Base-by-base conservation (phyloP, 305 asterid species). In the Salvia sclarea region DNA sequence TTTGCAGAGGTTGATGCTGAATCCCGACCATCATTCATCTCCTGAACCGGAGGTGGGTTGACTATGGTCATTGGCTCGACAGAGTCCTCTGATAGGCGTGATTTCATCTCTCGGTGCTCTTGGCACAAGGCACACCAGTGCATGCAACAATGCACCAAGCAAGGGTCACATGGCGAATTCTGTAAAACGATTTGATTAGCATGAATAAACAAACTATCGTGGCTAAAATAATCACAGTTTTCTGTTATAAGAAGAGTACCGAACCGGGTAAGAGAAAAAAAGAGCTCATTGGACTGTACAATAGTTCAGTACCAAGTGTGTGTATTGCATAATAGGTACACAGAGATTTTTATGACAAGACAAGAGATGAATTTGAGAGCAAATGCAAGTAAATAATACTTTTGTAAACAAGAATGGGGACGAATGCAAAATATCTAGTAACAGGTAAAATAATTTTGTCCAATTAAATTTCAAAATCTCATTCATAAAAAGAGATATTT, bases 41-140 rank as follows among this genome's bases (percentile, higher is more conserved):
- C 91, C 77, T 93, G 98, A 59, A 87, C 83, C 0, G 91, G 97
- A 59, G 98, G 98, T 28, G 98, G 95, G 61, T 93, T 87, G 50
- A 93, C 95, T 4, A 93, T 74, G 13, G 98, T 88, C 97, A 88
- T 88, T 20, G 91, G 96, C 85, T 66, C 69, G 18, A 66, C 78
- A 25, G 75, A 30, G 40, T 87, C 94, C 5, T 90, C 96, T 11
- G 95, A 82, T 11, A 93, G 78, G 38, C 90, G 97, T 21, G 77
- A 81, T 75, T 85, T 88, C 96, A 88, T 86, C 82, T 93, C 98
- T 76, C 98, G 72, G 78, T 90, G 97, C 83, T 93, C 98, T 77
- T 93, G 98, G 82, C 98, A 93, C 84, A 93, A 63, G 20, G 98
- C 98, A 70, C 98, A 90, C 92, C 96, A 90, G 78, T 90, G 98